These are phyloP conservation scores for Eragrostis tef DNA, from an alignment of 202 grass and related monocot species.

Conservation along the genomic window DNA sequence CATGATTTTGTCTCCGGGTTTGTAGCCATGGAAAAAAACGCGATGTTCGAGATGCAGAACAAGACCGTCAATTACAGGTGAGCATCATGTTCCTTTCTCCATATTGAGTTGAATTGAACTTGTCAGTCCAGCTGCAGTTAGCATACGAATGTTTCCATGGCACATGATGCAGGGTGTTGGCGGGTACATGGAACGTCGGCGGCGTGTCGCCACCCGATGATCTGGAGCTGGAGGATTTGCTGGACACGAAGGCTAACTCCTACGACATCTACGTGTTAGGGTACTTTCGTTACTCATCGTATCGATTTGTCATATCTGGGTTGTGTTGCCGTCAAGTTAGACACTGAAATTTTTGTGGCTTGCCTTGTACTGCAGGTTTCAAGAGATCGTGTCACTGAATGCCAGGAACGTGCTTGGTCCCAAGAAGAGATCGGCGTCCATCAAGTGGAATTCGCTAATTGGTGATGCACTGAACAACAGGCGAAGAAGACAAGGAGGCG, in stretches of 20 bases:
- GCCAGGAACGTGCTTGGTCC: conserved; percentile 77
- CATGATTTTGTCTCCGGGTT: conserved; percentile 39
- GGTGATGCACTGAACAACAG: conserved; percentile 64
- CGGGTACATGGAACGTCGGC: conserved; percentile 82
- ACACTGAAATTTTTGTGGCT: not conserved
- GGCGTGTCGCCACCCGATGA: conserved; percentile 64
- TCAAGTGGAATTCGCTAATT: conserved; percentile 72
- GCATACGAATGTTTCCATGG: not conserved
- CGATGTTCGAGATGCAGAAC: conserved; percentile 17
- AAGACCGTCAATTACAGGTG: conserved; percentile 67
- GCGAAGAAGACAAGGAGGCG: conserved; percentile 7
- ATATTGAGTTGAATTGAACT: not conserved
- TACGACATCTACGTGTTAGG: conserved; percentile 91
- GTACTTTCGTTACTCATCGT: conserved; percentile 35
- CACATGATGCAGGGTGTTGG: conserved; percentile 61
- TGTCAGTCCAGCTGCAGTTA: not conserved
- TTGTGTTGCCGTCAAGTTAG: not conserved
- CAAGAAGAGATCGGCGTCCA: conserved; percentile 55
- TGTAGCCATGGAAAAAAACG: conserved; percentile 28
- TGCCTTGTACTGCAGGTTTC: conserved; percentile 53
- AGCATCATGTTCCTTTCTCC: not conserved
- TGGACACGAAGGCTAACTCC: conserved; percentile 59
- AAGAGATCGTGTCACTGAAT: conserved; percentile 78
- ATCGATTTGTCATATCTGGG: not conserved
- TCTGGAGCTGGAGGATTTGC: conserved; percentile 74